Conservation (phyloP, 2,329 filamentous ascomycete species). For the Bipolaris zeicola region DNA sequence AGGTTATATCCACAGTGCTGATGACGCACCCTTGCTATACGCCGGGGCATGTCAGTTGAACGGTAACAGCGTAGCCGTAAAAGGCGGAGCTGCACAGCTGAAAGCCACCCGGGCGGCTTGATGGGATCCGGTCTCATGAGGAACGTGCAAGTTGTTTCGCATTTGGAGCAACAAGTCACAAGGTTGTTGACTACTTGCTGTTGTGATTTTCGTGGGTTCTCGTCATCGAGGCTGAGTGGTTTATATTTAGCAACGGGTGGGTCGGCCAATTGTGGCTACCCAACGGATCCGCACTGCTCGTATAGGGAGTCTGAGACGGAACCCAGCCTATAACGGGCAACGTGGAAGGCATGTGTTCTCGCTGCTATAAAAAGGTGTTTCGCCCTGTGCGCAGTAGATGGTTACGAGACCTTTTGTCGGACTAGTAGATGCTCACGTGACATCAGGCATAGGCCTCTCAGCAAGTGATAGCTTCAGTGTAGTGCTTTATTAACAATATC, state of each 20-base stretch:
- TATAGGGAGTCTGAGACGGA: constrained; percentile 7
- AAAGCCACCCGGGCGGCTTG: neutral
- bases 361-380: constrained; percentile 1
- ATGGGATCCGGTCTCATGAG: neutral
- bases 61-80: neutral
- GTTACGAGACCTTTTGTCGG: neutral
- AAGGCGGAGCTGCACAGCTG: constrained; percentile 14
- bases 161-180: neutral
- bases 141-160: neutral
- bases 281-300: constrained; percentile 11
- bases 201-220: constrained; percentile 10
- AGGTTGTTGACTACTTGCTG: neutral
- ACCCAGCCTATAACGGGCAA: neutral
- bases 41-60: constrained; percentile 1
- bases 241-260: constrained; percentile 26
- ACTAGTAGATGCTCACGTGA: neutral
- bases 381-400: neutral
- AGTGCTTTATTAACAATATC: neutral
- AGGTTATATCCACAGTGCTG: constrained; percentile 11
- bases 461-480: neutral
- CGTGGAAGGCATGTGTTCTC: neutral
- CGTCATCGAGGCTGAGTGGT: constrained; percentile 25
- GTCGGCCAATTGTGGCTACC: constrained; percentile 13
- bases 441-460: neutral
- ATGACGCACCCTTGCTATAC: constrained; percentile 8